Evolutionary conservation across 139 green algal genomes (phyloP), one percentile per base, ranked within the genome.

Genomic region (Auxenochlorella pyrenoidosa): DNA sequence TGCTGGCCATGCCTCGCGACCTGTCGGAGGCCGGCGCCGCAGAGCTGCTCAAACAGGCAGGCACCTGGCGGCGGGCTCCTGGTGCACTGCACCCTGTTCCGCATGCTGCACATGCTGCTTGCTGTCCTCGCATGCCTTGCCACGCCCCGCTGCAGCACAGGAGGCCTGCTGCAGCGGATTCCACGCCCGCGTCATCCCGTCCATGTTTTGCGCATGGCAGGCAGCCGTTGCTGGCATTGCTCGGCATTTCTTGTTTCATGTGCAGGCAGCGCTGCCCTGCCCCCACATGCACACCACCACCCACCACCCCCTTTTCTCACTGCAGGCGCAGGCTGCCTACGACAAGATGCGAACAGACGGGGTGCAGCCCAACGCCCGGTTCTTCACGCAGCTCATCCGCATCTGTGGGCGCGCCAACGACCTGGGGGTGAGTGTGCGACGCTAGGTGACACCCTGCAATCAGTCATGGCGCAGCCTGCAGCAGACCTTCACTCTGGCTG

Each of bases 361-460:
- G 3, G 86, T 90, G 58, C 12, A 58, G 72, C 86, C 86, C 65
- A 88, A 85, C n/a, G 73, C 65, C 21, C 86, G 70, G 26, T 86
- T 90, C 59, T 90, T 60, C 82, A 85, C 86, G 19, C 66, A 85
- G 24, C 51, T 58, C 26, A 75, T 90, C 1, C 66, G 82, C 66
- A 54, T 80, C 28, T 90, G 79, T 18, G 82, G 86, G 6, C 43
- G 82, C 15, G 82, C 66, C 47, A 54, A 54, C 47, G 47, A 54
- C 10, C 47, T 10, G 47, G 47, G 47, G 8, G 10, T 10, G 47
- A 18, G 47, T 10, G 47, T 54, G 47, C 47, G 8, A n/a, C n/a
- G n/a, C n/a, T n/a, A n/a, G n/a, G n/a, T n/a, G n/a, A n/a, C n/a
- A n/a, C n/a, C n/a, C n/a, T n/a, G n/a, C n/a, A n/a, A n/a, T n/a